Percentiles rank a stretch among this genome's conserved stretches.
Conservation (phyloP, 1,139 yeast genomes). For the Yamadazyma atmosphaerica region DNA sequence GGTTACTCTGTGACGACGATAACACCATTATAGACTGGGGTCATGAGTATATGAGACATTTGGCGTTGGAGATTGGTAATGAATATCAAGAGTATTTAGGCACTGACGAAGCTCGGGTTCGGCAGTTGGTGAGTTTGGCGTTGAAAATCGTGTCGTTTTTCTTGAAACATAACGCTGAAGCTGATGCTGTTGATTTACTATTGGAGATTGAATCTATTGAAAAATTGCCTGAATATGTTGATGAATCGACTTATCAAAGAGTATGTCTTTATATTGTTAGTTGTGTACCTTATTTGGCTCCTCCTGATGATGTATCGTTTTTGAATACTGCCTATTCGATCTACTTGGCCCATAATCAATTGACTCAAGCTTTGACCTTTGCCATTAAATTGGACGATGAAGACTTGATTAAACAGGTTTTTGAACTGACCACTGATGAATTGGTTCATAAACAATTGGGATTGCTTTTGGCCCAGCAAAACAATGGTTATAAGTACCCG, state of each 20-base stretch:
- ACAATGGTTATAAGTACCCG: constrained; percentile 68
- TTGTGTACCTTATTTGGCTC: constrained; percentile 93
- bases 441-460: constrained; percentile 87
- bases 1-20: constrained; percentile 57
- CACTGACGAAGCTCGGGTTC: constrained; percentile 41
- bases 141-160: constrained; percentile 85
- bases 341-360: constrained; percentile 73
- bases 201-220: constrained; percentile 88
- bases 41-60: constrained; percentile 94
- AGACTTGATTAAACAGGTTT: constrained; percentile 72
- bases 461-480: constrained; percentile 84
- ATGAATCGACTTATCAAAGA: constrained; percentile 78
- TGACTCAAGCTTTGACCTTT: constrained; percentile 85
- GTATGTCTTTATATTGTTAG: constrained; percentile 94
- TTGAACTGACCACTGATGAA: constrained; percentile 69
- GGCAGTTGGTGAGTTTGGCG: constrained; percentile 62
- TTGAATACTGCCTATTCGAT: constrained; percentile 89
- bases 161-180: constrained; percentile 94
- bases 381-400: constrained; percentile 91
- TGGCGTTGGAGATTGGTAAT: constrained; percentile 92
- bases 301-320: constrained; percentile 88
- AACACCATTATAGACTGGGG: constrained; percentile 88
- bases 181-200: constrained; percentile 94
- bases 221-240: constrained; percentile 79
- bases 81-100: constrained; percentile 72